Evolutionary conservation across 2,329 filamentous ascomycete species (phyloP).

Genomic region (Lecanicillium sp.): DNA sequence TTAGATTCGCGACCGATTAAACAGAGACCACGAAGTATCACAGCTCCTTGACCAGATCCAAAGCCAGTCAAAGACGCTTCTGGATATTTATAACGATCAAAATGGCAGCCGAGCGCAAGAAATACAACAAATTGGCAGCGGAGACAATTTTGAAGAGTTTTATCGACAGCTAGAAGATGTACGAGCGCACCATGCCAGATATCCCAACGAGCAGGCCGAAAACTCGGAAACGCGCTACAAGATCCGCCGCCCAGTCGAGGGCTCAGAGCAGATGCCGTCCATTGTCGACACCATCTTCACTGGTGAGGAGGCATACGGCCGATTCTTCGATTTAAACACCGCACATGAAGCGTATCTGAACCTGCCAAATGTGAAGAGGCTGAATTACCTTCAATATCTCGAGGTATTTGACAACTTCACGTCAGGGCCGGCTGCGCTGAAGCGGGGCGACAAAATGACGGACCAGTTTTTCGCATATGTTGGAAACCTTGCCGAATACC

Average conservation of each 20-base stretch:
- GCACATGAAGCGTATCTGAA: slow-evolving; percentile 88
- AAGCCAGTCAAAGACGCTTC: slow-evolving; percentile 70
- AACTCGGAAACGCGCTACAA: slow-evolving; percentile 93
- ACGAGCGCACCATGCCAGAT: slow-evolving; percentile 80
- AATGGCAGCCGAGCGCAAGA: slow-evolving; percentile 67
- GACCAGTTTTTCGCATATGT: slow-evolving; percentile 91
- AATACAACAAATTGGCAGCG: slow-evolving; percentile 73
- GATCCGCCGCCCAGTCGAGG: slow-evolving; percentile 50
- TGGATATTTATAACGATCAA: slow-evolving; percentile 78
- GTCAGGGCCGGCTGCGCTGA: slow-evolving; percentile 64
- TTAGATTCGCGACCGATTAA: slow-evolving; percentile 80
- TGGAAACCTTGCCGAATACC: slow-evolving; percentile 68
- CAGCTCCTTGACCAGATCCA: slow-evolving; percentile 84
- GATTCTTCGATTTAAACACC: slow-evolving; percentile 81
- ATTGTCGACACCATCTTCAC: slow-evolving; percentile 90
- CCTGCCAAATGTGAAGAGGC: slow-evolving; percentile 73
- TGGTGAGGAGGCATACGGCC: slow-evolving; percentile 87
- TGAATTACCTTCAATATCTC: slow-evolving; percentile 88
- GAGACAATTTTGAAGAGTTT: slow-evolving; percentile 85
- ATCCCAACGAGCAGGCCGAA: slow-evolving; percentile 91
- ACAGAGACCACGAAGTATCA: slow-evolving; percentile 85
- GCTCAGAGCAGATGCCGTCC: slow-evolving; percentile 52
- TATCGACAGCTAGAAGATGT: slow-evolving; percentile 76
- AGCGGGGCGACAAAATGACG: slow-evolving; percentile 76
- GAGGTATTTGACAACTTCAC: slow-evolving; percentile 84